Evolutionary conservation across 495 filamentous ascomycete species (phyloP).

Genomic region (Pyrenopolyporus hunteri): DNA sequence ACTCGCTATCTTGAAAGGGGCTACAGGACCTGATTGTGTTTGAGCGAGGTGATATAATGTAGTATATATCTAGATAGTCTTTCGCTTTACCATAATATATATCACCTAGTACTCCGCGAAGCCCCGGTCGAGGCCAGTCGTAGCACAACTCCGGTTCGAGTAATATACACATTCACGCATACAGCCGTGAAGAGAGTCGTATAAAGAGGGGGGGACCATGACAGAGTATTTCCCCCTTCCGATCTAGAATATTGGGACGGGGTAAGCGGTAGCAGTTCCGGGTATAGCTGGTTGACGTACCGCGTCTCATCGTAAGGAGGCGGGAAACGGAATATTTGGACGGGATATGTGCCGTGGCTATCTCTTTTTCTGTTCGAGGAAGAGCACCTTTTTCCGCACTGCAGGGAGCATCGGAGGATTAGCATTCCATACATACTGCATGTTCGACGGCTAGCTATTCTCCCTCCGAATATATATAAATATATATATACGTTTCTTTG

Average conservation of each 20-base stretch:
- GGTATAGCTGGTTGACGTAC: too few relatives aligned
- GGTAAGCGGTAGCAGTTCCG: too few relatives aligned
- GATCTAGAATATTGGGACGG: too few relatives aligned
- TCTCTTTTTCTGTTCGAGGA: constrained; percentile 80
- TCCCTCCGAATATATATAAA: too few relatives aligned
- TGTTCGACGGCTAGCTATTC: neutral
- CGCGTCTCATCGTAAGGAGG: neutral
- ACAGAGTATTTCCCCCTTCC: too few relatives aligned
- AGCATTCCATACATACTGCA: too few relatives aligned
- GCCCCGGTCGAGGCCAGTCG: neutral
- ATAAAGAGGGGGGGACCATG: too few relatives aligned
- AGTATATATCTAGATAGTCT: constrained; percentile 1
- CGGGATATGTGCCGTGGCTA: constrained; percentile 15
- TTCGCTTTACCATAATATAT: constrained; percentile 3
- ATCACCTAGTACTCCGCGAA: constrained; percentile 11
- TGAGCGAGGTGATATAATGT: neutral
- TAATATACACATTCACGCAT: constrained; percentile 32
- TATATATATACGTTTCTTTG: too few relatives aligned
- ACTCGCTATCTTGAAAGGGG: too few relatives aligned
- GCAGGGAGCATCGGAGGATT: constrained; percentile 4
- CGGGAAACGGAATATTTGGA: constrained; percentile 13
- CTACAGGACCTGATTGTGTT: too few relatives aligned
- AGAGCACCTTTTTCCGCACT: constrained; percentile 90
- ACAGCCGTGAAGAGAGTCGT: constrained; percentile 6
- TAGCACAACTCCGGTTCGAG: constrained; percentile 1